These are phyloP conservation scores for Anisodus tanguticus DNA, from an alignment of 257 asterid species.

Conservation along the genomic window DNA sequence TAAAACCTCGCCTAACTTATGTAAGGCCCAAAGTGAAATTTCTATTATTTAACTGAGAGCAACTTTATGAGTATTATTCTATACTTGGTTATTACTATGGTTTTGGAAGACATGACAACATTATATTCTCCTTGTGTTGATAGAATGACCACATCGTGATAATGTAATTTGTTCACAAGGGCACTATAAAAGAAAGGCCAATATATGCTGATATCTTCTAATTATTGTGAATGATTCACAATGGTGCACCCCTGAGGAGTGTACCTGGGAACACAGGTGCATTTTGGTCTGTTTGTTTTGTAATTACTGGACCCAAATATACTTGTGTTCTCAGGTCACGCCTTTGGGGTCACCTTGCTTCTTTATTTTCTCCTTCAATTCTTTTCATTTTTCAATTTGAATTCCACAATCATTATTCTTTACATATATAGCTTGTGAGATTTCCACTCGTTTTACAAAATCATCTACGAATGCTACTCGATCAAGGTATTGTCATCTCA, in stretches of 20 bases:
- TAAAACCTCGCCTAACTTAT: too few relatives aligned
- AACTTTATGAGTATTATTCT: too few relatives aligned
- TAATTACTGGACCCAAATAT: background rate
- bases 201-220: background rate
- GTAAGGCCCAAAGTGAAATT: too few relatives aligned
- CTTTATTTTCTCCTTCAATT: too few relatives aligned
- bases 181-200: slow-evolving; percentile 23
- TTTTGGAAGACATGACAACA: too few relatives aligned
- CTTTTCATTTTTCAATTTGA: background rate
- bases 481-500: background rate
- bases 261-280: slow-evolving; percentile 53
- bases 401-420: background rate
- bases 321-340: slow-evolving; percentile 73
- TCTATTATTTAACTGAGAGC: too few relatives aligned
- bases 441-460: background rate
- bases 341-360: slow-evolving; percentile 40
- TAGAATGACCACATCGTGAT: too few relatives aligned
- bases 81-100: too few relatives aligned
- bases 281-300: background rate
- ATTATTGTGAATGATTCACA: background rate
- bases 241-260: slow-evolving; percentile 41
- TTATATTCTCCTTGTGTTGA: too few relatives aligned
- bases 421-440: background rate
- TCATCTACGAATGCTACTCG: background rate
- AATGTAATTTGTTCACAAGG: background rate